phyloP scores from a whole-genome alignment of 139 green algal species.

The Closterium sp. region DNA sequence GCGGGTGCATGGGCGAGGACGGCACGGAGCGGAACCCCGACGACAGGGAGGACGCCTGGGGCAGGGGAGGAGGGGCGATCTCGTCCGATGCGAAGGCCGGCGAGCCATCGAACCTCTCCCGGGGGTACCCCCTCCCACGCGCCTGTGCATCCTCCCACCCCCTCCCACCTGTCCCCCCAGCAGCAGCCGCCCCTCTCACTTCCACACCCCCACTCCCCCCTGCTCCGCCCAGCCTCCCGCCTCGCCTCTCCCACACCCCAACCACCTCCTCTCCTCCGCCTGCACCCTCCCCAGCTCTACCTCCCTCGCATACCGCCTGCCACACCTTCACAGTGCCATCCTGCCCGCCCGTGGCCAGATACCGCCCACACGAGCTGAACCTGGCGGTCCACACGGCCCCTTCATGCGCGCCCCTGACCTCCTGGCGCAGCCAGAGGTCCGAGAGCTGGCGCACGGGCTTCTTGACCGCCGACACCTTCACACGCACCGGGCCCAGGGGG shows the following conservation, averaged over 20 bases:
- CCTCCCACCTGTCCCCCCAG: background rate
- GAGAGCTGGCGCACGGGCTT: conserved; percentile 70
- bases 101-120: background rate
- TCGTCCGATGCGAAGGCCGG: background rate
- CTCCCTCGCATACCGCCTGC: conserved; percentile 5
- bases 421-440: conserved; percentile 66
- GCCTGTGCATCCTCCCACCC: background rate
- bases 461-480: conserved; percentile 64
- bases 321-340: conserved; percentile 65
- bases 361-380: conserved; percentile 69
- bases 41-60: background rate
- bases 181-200: background rate
- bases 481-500: background rate
- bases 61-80: background rate
- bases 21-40: background rate
- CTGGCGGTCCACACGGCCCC: conserved; percentile 52
- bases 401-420: conserved; percentile 50
- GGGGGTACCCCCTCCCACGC: background rate
- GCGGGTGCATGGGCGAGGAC: background rate
- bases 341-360: conserved; percentile 82
- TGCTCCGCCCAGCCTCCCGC: background rate
- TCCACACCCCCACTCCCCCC: background rate
- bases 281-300: background rate
- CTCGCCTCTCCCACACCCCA: background rate
- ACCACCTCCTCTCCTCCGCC: background rate